Conservation (phyloP, 805 yeast species). For the Metschnikowia henanensis region DNA sequence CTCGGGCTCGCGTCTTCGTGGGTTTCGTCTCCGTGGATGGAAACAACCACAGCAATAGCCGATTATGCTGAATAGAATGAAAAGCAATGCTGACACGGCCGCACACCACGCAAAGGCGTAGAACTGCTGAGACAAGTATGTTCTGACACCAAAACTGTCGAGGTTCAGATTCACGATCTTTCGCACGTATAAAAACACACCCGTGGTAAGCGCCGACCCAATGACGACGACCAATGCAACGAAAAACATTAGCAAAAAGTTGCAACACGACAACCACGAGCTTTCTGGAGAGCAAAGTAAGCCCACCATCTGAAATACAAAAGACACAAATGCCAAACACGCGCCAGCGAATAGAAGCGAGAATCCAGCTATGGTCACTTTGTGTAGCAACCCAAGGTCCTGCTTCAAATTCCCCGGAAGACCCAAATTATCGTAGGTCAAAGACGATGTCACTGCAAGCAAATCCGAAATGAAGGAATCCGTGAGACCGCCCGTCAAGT, state of each 20-base stretch:
- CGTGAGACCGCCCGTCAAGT: slow-evolving; percentile 9
- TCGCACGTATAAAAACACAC: slow-evolving; percentile 50
- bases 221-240: slow-evolving; percentile 46
- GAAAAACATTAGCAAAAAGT: slow-evolving; percentile 42
- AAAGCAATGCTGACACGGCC: slow-evolving; percentile 43
- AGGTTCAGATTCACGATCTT: slow-evolving; percentile 50
- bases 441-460: slow-evolving; percentile 11
- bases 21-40: not conserved
- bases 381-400: slow-evolving; percentile 45
- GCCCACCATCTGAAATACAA: slow-evolving; percentile 46
- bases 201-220: slow-evolving; percentile 61
- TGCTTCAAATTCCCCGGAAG: slow-evolving; percentile 56
- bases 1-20: slow-evolving; percentile 20
- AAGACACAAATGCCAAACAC: slow-evolving; percentile 43
- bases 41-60: slow-evolving; percentile 45
- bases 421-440: slow-evolving; percentile 32
- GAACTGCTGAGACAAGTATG: slow-evolving; percentile 49
- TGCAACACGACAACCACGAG: slow-evolving; percentile 47
- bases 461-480: slow-evolving; percentile 12
- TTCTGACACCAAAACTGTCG: slow-evolving; percentile 52
- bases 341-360: slow-evolving; percentile 33
- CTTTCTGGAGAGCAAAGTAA: slow-evolving; percentile 43
- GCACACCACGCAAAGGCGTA: slow-evolving; percentile 68
- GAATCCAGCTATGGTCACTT: slow-evolving; percentile 58
- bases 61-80: slow-evolving; percentile 31